Evolutionary conservation across 305 asterid genomes (phyloP), one percentile per base, ranked within the genome.

Genomic region (Coffea humblotiana): DNA sequence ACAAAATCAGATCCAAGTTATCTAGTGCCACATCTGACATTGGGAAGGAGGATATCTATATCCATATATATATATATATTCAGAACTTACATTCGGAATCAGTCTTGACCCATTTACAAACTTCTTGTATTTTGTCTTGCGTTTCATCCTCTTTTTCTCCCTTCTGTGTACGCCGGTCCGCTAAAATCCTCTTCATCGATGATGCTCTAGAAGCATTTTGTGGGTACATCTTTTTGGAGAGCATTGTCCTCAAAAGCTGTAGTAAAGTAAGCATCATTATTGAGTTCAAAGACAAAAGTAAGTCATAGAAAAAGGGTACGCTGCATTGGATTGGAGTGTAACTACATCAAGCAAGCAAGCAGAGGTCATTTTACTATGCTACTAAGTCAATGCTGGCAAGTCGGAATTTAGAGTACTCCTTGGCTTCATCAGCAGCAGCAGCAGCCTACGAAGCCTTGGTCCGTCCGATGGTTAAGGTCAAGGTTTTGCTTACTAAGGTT

Each of bases 221-320:
- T 13, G 90, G 81, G 77, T 88, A 78, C 71, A 95, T 87, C 84
- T 87, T 93, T 84, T 88, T 92, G 71, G 93, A 86, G 0, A 94
- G 89, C 90, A 94, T 87, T 81, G 95, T 89, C 86, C 97, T 92
- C 77, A 95, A 77, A 72, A 95, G 95, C 98, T 95, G 94, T 5
- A 73, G 13, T 6, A 3, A 77, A 58, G 25, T 69, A 77, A 58
- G 25, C 61, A 11, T 37, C 11, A 77, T 29, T 29, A 29, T 29
- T n/a, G 51, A 69, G 2, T 37, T 37, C 40, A 48, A 11, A 27
- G 25, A 45, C 72, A 29, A 51, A 15, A 51, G 4, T 18, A 8
- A 71, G 60, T 18, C 10, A 25, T 21, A 10, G 27, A 73, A 69
- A 19, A 60, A 70, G 35, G 23, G 8, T 29, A 29, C 32, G 1